These are phyloP conservation scores for Capsicum chinense DNA, from an alignment of 257 asterid genomes.

Conservation along the genomic window DNA sequence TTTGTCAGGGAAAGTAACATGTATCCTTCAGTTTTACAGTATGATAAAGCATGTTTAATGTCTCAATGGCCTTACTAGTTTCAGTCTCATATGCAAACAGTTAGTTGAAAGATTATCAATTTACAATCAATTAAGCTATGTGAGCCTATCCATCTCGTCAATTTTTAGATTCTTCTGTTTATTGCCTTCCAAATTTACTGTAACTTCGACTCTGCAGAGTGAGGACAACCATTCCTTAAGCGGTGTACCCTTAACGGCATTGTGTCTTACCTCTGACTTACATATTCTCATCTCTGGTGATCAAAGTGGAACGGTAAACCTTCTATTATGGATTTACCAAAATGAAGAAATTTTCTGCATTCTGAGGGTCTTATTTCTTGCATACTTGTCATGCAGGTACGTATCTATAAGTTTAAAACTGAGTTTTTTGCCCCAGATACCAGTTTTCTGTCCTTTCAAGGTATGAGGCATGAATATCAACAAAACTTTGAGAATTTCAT, in stretches of 20 bases:
- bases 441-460: slow-evolving; percentile 72
- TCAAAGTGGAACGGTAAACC: slow-evolving; percentile 79
- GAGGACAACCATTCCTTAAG: slow-evolving; percentile 72
- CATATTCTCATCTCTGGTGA: slow-evolving; percentile 80
- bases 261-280: slow-evolving; percentile 59
- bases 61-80: neutral
- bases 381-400: slow-evolving; percentile 59
- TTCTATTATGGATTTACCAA: slow-evolving; percentile 27
- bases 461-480: slow-evolving; percentile 41
- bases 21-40: neutral
- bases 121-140: neutral
- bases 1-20: neutral
- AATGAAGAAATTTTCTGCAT: slow-evolving; percentile 13
- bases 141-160: neutral
- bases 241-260: slow-evolving; percentile 72
- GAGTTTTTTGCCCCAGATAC: slow-evolving; percentile 73
- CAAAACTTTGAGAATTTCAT: slow-evolving; percentile 16
- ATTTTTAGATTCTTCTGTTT: neutral
- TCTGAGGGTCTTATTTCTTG: slow-evolving; percentile 21
- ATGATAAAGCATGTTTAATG: neutral
- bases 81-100: slow-evolving; percentile 7
- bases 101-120: neutral
- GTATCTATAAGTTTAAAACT: slow-evolving; percentile 69
- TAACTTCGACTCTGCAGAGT: slow-evolving; percentile 57
- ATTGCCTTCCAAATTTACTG: slow-evolving; percentile 22